Base-by-base conservation (phyloP, 2,329 filamentous ascomycete species). In the Fonsecaea multimorphosa region DNA sequence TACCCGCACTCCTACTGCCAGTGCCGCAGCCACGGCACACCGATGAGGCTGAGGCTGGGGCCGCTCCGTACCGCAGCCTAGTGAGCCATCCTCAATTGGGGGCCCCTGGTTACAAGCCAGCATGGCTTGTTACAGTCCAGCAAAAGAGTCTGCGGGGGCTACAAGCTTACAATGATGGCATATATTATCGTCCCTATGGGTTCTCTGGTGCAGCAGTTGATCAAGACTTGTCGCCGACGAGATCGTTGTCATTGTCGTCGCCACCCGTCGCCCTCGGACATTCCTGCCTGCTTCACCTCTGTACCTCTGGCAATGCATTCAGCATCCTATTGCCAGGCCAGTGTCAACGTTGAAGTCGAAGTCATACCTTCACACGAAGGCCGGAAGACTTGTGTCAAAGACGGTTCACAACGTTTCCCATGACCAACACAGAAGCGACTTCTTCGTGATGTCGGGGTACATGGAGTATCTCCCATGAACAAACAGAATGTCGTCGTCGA, bases 31-130 rank as follows among this genome's bases (percentile, higher is more conserved):
- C 44, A 24, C 44, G 7, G 22, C 19, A 22, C 31, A 32, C 11
- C 22, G 19, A 40, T 44, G 46, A 63, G 54, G 64, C 64, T 66
- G 58, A 54, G 44, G 54, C 55, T 38, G 40, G 38, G 27, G 27
- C 40, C 64, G 64, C 64, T 63, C 60, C 64, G 64, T 60, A 66
- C 64, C 59, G 59, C 54, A 49, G 55, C 29, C 29, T n/a, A n/a
- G n/a, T n/a, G n/a, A 31, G 29, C 60, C 57, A 59, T 58, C 40
- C 64, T 66, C 59, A 31, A 63, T 63, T 34, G 32, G 60, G n/a
- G 64, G 16, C 44, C 2, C 11, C 22, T 24, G 8, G 44, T 3
- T 3, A 49, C 44, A 3, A 16, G 44, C 19, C 22, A 24, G 8
- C 5, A 49, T 49, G n/a, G 16, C 38, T 7, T 44, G 6, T n/a